These are phyloP conservation scores for Coemansia sp. DNA, from an alignment of 192 early-diverging fungal genomes.

Conservation along the genomic window DNA sequence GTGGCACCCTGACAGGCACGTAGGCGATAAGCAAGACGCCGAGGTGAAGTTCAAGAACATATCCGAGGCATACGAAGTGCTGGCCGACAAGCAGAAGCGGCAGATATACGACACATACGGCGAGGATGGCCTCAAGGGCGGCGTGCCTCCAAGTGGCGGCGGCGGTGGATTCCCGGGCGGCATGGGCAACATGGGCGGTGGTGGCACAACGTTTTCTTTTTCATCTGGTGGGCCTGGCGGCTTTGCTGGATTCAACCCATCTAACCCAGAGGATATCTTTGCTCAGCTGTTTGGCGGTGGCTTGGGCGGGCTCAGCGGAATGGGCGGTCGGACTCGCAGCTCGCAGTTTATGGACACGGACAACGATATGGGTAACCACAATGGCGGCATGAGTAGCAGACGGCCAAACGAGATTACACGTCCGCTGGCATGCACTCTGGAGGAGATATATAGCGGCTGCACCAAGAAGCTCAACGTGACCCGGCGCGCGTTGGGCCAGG, in stretches of 20 bases:
- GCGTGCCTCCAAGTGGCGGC: conserved; percentile 60
- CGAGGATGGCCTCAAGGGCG: conserved; percentile 82
- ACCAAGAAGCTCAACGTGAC: conserved; percentile 94
- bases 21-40: conserved; percentile 40
- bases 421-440: conserved; percentile 75
- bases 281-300: conserved; percentile 78
- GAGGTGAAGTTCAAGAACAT: conserved; percentile 91
- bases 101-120: conserved; percentile 93
- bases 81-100: conserved; percentile 89
- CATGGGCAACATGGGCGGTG: conserved; percentile 33
- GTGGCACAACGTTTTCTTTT: conserved; percentile 71
- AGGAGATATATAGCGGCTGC: conserved; percentile 87
- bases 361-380: conserved; percentile 50
- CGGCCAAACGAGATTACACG: conserved; percentile 69
- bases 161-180: conserved; percentile 50
- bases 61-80: conserved; percentile 95
- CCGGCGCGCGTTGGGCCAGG: conserved; percentile 54
- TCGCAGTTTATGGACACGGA: conserved; percentile 59
- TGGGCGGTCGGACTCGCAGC: conserved; percentile 52
- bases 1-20: conserved; percentile 58
- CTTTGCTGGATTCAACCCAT: conserved; percentile 71
- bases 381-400: conserved; percentile 43
- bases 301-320: conserved; percentile 29
- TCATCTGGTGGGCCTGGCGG: conserved; percentile 61
- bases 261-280: conserved; percentile 90